These are phyloP conservation scores for Paramecium primaurelia DNA, from an alignment of 73 alveolate genomes.

Conservation along the genomic window DNA sequence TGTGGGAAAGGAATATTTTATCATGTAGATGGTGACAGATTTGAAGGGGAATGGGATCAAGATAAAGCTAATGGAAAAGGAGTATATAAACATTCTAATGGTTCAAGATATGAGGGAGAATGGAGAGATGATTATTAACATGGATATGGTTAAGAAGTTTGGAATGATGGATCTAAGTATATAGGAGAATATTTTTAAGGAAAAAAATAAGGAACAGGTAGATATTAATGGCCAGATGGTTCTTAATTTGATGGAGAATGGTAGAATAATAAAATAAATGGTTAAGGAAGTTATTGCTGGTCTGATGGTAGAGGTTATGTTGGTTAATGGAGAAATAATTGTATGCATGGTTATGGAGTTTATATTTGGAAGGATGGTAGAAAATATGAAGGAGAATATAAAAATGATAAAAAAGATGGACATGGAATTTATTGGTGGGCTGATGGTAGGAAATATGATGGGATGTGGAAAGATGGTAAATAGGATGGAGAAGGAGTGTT, in stretches of 20 bases:
- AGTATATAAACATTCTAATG: constrained; percentile 68
- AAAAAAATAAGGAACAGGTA: constrained; percentile 71
- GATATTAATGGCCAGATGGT: constrained; percentile 68
- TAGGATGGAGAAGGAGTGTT: constrained; percentile 43
- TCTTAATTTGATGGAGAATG: constrained; percentile 33
- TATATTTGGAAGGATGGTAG: constrained; percentile 61
- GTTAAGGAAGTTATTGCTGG: constrained; percentile 70
- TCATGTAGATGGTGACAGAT: constrained; percentile 64
- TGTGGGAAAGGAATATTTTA: constrained; percentile 63
- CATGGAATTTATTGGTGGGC: constrained; percentile 57
- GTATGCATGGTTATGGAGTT: constrained; percentile 57
- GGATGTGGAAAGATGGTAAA: constrained; percentile 60
- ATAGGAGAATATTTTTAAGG: constrained; percentile 69
- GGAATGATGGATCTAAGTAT: constrained; percentile 72
- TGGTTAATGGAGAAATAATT: constrained; percentile 50
- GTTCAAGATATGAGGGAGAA: constrained; percentile 71
- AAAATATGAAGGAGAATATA: constrained; percentile 50
- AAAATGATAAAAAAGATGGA: constrained; percentile 49
- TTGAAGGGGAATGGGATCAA: constrained; percentile 62
- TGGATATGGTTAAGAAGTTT: constrained; percentile 69
- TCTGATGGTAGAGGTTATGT: constrained; percentile 60
- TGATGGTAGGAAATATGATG: constrained; percentile 60
- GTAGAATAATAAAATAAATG: constrained; percentile 57
- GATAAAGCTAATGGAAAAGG: constrained; percentile 72
- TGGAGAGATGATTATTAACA: constrained; percentile 68